phyloP scores from a whole-genome alignment of 1,139 yeast genomes.

The Blastobotrys proliferans region DNA sequence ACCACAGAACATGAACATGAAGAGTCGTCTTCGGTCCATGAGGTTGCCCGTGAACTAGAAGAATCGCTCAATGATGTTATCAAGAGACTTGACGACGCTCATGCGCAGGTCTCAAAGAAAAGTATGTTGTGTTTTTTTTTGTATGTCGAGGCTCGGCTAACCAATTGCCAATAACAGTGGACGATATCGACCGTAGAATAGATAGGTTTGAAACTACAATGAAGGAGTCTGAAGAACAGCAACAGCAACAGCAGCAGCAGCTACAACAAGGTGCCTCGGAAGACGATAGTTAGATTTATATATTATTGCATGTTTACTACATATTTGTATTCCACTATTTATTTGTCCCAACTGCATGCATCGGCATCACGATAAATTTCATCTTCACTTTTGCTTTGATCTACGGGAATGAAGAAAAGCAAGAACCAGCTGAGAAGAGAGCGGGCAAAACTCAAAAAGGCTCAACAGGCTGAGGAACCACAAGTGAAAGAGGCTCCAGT shows the following conservation, averaged over 20 bases:
- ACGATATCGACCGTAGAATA: slow-evolving; percentile 11
- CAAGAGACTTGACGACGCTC: slow-evolving; percentile 15
- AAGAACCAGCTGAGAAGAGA: slow-evolving; percentile 59
- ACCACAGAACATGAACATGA: slow-evolving; percentile 5
- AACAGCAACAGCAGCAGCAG: slow-evolving; percentile 1
- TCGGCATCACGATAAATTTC: no score
- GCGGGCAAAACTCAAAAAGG: slow-evolving; percentile 49
- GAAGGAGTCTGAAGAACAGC: background rate
- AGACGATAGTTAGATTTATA: no score
- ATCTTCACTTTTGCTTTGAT: no score
- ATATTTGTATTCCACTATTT: no score
- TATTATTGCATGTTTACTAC: no score
- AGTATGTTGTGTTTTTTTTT: slow-evolving; percentile 13
- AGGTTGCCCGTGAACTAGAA: slow-evolving; percentile 20
- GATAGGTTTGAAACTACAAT: slow-evolving; percentile 15
- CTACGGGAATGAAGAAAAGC: slow-evolving; percentile 27
- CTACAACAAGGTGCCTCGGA: no score
- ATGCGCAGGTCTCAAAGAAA: slow-evolving; percentile 18
- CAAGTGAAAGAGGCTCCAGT: background rate
- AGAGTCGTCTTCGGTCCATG: slow-evolving; percentile 17
- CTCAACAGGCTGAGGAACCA: slow-evolving; percentile 14
- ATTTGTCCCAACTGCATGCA: no score
- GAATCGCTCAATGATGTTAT: slow-evolving; percentile 16
- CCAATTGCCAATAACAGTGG: slow-evolving; percentile 11
- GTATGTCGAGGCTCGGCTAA: background rate